phyloP scores from a whole-genome alignment of 768 basidiomycete species.

The Daedaleopsis nitida region DNA sequence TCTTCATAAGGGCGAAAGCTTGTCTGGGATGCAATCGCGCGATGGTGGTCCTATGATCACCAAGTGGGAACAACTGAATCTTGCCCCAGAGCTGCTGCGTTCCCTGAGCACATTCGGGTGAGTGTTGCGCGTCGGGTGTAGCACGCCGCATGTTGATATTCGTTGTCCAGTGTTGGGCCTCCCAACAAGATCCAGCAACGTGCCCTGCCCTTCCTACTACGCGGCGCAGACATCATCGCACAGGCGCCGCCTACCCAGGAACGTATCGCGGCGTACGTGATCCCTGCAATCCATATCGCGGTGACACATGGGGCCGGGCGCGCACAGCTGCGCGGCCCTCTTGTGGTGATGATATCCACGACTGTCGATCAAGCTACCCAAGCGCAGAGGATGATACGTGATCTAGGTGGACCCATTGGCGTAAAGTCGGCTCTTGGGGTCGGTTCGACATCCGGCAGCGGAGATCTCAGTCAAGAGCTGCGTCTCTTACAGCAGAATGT shows the following conservation, averaged over 20 bases:
- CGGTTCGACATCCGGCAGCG: slow-evolving; percentile 66
- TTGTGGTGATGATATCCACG: slow-evolving; percentile 94
- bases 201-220: slow-evolving; percentile 91
- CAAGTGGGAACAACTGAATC: slow-evolving; percentile 93
- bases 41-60: slow-evolving; percentile 81
- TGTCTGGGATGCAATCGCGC: slow-evolving; percentile 52
- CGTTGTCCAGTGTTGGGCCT: slow-evolving; percentile 75
- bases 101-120: slow-evolving; percentile 94
- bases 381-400: slow-evolving; percentile 92
- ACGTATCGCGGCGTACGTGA: slow-evolving; percentile 95
- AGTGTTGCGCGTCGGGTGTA: slow-evolving; percentile 31
- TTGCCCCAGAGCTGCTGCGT: slow-evolving; percentile 84
- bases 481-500: slow-evolving; percentile 86
- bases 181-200: slow-evolving; percentile 99
- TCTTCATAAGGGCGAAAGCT: slow-evolving; percentile 49
- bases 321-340: slow-evolving; percentile 71
- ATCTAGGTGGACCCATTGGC: slow-evolving; percentile 91
- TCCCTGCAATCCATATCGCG: slow-evolving; percentile 85
- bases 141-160: slow-evolving; percentile 8
- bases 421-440: slow-evolving; percentile 89
- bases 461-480: slow-evolving; percentile 70
- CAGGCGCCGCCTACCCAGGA: slow-evolving; percentile 99
- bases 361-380: slow-evolving; percentile 99
- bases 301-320: slow-evolving; percentile 59
- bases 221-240: slow-evolving; percentile 95